Percentiles rank a stretch among this genome's conserved stretches.
Evolutionary conservation across 2,329 filamentous ascomycete species (phyloP).

Genomic region (Pseudohalonectria lignicola): DNA sequence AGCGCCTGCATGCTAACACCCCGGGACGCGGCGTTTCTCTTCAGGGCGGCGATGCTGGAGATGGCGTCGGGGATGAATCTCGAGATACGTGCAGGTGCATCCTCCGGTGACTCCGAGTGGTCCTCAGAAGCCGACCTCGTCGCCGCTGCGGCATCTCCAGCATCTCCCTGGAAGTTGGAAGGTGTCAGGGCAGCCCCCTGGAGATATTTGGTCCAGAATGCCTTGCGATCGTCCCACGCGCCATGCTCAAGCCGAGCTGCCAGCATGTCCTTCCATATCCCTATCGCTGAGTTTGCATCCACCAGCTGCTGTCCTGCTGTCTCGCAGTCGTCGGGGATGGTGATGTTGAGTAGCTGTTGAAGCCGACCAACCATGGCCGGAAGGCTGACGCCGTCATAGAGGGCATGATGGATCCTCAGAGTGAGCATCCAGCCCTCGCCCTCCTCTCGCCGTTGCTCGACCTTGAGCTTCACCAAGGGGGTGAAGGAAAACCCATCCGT

Average conservation of each 20-base stretch:
- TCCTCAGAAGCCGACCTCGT: no score
- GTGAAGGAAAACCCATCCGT: slow-evolving; percentile 1
- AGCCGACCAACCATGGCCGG: slow-evolving; percentile 44
- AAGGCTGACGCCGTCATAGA: slow-evolving; percentile 81
- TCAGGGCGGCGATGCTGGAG: slow-evolving; percentile 25
- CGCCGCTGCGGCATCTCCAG: not conserved
- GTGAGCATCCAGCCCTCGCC: slow-evolving; percentile 22
- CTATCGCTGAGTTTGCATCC: no score
- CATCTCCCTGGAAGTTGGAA: not conserved
- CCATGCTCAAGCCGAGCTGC: no score
- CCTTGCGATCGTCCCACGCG: no score
- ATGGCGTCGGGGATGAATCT: slow-evolving; percentile 35
- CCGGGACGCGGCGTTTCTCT: slow-evolving; percentile 22
- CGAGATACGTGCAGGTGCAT: no score
- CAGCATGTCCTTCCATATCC: no score
- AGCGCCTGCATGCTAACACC: slow-evolving; percentile 63
- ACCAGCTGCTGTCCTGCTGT: no score
- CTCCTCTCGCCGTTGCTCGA: slow-evolving; percentile 5
- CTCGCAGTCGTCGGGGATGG: no score
- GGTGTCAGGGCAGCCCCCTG: slow-evolving; percentile 3
- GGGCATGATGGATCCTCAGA: slow-evolving; percentile 67
- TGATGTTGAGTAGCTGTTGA: slow-evolving; percentile 7
- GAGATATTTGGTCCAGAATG: slow-evolving; percentile 33
- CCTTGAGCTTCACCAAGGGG: slow-evolving; percentile 14
- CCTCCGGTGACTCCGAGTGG: not conserved